Conservation (phyloP, 768 basidiomycete species). For the Butyriboletus loyo region DNA sequence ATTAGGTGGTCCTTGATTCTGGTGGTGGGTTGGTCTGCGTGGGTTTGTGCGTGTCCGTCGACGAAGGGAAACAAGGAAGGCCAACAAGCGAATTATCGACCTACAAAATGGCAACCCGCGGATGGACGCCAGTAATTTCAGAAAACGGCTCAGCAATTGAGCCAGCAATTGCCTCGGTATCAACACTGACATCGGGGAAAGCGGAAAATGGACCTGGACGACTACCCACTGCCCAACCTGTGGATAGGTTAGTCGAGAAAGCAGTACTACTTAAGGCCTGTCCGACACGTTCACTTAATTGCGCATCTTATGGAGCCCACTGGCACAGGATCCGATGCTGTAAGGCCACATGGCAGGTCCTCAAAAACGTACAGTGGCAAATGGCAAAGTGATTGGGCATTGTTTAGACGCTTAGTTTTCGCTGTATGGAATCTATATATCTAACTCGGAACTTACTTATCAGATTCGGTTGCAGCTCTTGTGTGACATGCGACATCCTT, state of each 20-base stretch:
- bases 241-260: neutral
- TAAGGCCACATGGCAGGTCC: no score
- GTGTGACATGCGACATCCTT: no score
- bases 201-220: neutral
- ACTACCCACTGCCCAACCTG: neutral
- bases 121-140: conserved; percentile 1
- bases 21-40: neutral
- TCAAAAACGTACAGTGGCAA: no score
- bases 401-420: no score
- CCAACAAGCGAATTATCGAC: neutral
- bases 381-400: no score
- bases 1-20: neutral
- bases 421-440: no score
- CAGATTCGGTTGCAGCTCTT: no score
- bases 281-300: neutral
- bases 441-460: no score
- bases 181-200: neutral
- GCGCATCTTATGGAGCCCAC: no score
- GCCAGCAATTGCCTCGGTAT: neutral
- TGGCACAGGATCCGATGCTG: no score
- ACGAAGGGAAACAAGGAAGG: conserved; percentile 1
- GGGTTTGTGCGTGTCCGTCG: neutral
- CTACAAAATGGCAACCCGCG: neutral
- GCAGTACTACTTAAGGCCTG: no score
- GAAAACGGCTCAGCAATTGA: conserved; percentile 1